Percentiles rank a stretch among this genome's conserved stretches.
Conservation (phyloP, 495 filamentous ascomycete genomes). For the Penicillium manginii region DNA sequence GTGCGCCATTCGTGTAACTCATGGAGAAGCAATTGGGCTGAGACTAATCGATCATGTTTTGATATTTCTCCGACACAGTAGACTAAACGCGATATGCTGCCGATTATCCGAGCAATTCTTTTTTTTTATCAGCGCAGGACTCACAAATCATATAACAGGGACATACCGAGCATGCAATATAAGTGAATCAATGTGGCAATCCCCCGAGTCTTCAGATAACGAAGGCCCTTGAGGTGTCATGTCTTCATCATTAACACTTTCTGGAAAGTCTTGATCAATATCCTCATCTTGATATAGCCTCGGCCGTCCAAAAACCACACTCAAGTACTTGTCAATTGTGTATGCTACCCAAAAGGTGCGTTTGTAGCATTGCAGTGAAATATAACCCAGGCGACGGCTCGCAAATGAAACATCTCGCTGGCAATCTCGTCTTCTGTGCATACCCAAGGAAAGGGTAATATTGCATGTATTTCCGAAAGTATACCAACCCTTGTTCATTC, state of each 20-base stretch:
- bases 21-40: conserved; percentile 14
- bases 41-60: conserved; percentile 13
- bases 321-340: conserved; percentile 26
- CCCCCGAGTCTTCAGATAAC: conserved; percentile 2
- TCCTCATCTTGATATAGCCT: conserved; percentile 13
- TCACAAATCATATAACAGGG: conserved; percentile 1
- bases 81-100: conserved; percentile 27
- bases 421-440: conserved; percentile 7
- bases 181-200: conserved; percentile 25
- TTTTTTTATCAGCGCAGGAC: neutral
- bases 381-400: conserved; percentile 20
- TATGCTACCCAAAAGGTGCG: conserved; percentile 16
- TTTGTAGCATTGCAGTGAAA: conserved; percentile 25
- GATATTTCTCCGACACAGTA: conserved; percentile 17
- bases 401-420: conserved; percentile 14
- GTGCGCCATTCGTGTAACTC: conserved; percentile 26
- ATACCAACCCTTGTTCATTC: conserved; percentile 33
- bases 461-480: conserved; percentile 26
- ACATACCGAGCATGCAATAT: conserved; percentile 30
- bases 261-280: conserved; percentile 10
- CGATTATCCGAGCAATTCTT: conserved; percentile 20
- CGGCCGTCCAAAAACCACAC: conserved; percentile 30
- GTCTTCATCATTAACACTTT: conserved; percentile 28
- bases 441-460: conserved; percentile 15
- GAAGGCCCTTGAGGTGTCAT: conserved; percentile 19